phyloP scores from a whole-genome alignment of 495 filamentous ascomycete genomes.

The Penicillium coprophilum region DNA sequence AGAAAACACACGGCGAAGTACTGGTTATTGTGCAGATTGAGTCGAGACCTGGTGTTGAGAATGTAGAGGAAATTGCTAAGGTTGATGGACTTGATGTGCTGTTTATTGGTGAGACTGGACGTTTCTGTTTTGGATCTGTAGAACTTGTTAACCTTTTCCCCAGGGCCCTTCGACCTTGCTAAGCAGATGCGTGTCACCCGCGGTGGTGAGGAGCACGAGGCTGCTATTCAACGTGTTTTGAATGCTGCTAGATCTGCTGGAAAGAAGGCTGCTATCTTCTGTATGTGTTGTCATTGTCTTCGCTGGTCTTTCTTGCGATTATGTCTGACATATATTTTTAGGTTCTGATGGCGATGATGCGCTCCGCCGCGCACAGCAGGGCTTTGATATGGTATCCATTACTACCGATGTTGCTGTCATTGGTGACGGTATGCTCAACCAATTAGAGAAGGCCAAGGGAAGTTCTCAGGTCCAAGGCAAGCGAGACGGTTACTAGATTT shows the following conservation, averaged over 20 bases:
- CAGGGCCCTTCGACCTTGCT: slow-evolving; percentile 58
- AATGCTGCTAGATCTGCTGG: slow-evolving; percentile 62
- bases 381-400: slow-evolving; percentile 75
- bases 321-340: slow-evolving; percentile 12
- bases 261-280: slow-evolving; percentile 79
- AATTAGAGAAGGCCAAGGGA: slow-evolving; percentile 37
- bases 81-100: slow-evolving; percentile 47
- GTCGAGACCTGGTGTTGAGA: slow-evolving; percentile 46
- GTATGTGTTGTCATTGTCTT: slow-evolving; percentile 30
- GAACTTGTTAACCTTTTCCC: neutral
- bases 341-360: slow-evolving; percentile 62
- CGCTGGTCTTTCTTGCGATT: neutral
- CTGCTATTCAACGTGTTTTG: slow-evolving; percentile 64
- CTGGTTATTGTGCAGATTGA: slow-evolving; percentile 50
- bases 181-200: slow-evolving; percentile 40
- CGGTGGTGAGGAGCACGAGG: slow-evolving; percentile 47
- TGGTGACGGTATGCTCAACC: slow-evolving; percentile 33
- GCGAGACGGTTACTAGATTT: slow-evolving; percentile 6
- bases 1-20: slow-evolving; percentile 34
- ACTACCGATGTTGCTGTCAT: slow-evolving; percentile 60
- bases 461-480: slow-evolving; percentile 9
- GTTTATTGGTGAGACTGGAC: slow-evolving; percentile 36
- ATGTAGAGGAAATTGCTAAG: slow-evolving; percentile 49
- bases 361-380: slow-evolving; percentile 59
- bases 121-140: neutral